Evolutionary conservation across 2,329 filamentous ascomycete genomes (phyloP).

Genomic region (Apiospora sp.): DNA sequence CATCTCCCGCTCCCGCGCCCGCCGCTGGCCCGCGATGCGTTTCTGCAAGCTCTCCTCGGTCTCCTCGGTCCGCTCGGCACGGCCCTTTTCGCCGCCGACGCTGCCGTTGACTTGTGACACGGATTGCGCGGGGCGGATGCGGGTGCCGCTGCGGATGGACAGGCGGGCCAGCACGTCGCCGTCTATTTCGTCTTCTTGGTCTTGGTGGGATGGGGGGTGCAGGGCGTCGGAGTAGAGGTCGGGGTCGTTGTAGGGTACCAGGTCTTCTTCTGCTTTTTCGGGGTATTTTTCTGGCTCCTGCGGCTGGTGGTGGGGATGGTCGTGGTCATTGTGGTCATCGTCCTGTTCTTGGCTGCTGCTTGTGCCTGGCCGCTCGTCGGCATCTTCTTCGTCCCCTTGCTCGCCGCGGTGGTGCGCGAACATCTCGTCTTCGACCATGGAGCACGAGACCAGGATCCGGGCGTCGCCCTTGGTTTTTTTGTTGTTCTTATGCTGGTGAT

Average conservation of each 20-base stretch:
- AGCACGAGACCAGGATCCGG: conserved; percentile 57
- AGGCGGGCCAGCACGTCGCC: conserved; percentile 40
- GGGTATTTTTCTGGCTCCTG: too few relatives aligned
- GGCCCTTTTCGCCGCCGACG: conserved; percentile 62
- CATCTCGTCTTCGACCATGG: conserved; percentile 57
- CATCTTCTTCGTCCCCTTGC: neutral
- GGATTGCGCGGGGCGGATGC: conserved; percentile 46
- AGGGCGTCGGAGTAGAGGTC: neutral
- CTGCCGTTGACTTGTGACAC: conserved; percentile 63
- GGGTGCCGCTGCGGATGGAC: conserved; percentile 47
- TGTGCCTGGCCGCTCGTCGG: conserved; percentile 11
- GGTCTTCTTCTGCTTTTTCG: too few relatives aligned
- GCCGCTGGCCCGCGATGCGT: conserved; percentile 56
- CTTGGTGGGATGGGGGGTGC: neutral
- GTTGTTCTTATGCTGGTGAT: conserved; percentile 33
- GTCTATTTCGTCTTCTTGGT: conserved; percentile 24
- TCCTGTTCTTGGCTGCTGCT: conserved; percentile 8
- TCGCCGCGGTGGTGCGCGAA: conserved; percentile 56
- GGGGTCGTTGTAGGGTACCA: neutral
- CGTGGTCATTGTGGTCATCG: neutral
- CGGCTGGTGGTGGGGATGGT: neutral
- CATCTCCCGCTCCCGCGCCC: conserved; percentile 49
- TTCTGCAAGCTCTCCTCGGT: conserved; percentile 59
- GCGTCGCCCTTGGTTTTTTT: conserved; percentile 57
- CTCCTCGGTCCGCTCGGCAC: conserved; percentile 60